Conservation (phyloP, 495 filamentous ascomycete species). For the Aspergillus indologenus region DNA sequence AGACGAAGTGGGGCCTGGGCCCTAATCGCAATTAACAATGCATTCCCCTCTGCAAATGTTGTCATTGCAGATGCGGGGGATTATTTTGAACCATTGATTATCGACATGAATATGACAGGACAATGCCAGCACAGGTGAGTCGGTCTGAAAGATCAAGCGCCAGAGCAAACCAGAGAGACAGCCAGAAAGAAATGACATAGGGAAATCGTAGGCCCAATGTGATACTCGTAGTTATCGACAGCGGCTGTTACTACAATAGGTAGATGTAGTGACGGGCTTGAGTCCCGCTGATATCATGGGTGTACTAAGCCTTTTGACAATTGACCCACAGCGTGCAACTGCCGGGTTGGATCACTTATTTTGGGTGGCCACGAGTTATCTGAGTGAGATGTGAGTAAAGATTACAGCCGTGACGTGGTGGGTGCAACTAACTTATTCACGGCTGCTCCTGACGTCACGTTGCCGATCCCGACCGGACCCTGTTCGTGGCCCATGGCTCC, state of each 20-base stretch:
- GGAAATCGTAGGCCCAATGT: no score
- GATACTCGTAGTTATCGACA: no score
- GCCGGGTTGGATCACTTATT: no score
- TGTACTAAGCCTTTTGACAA: neutral
- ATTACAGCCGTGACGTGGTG: neutral
- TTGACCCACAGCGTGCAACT: no score
- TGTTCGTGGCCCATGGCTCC: neutral
- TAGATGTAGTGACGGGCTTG: no score
- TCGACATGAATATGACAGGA: no score
- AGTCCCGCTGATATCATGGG: neutral
- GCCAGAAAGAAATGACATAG: no score
- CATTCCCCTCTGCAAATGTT: neutral
- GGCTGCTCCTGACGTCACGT: slow-evolving; percentile 9
- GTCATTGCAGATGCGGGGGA: neutral
- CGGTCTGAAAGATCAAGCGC: neutral
- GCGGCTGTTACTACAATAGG: no score
- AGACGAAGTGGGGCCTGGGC: neutral
- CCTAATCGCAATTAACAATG: neutral
- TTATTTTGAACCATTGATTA: neutral
- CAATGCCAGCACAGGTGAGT: neutral
- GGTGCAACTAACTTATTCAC: no score
- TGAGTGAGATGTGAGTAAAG: neutral
- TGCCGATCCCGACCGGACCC: slow-evolving; percentile 1
- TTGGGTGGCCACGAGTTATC: no score
- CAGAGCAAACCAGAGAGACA: no score